Percentiles rank a stretch among this genome's conserved stretches.
These are phyloP conservation scores for Alternaria arbusti DNA, from an alignment of 2,329 filamentous ascomycete genomes.

Conservation along the genomic window DNA sequence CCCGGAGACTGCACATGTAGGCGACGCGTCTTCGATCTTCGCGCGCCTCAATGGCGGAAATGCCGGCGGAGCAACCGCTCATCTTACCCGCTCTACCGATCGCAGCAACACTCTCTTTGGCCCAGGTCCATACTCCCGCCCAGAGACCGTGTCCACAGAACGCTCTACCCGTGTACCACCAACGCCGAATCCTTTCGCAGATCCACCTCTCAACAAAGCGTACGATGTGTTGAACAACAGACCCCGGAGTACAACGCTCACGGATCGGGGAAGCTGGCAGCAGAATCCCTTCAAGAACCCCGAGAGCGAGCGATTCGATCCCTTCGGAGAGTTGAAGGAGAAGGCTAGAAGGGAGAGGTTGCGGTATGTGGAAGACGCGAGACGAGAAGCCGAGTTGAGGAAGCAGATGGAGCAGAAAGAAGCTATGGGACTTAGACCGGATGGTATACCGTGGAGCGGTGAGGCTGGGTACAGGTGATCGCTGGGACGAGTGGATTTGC, in stretches of 20 bases:
- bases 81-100: slow-evolving; percentile 32
- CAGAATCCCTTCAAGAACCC: slow-evolving; percentile 46
- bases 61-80: slow-evolving; percentile 7
- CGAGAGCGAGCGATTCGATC: slow-evolving; percentile 44
- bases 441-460: slow-evolving; percentile 10
- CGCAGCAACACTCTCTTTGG: slow-evolving; percentile 38
- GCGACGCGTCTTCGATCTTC: slow-evolving; percentile 14
- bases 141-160: slow-evolving; percentile 43
- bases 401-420: slow-evolving; percentile 31
- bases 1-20: slow-evolving; percentile 33
- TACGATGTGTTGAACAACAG: slow-evolving; percentile 44
- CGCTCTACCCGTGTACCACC: slow-evolving; percentile 15
- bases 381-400: slow-evolving; percentile 28
- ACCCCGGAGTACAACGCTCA: slow-evolving; percentile 42
- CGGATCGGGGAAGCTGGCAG: slow-evolving; percentile 43
- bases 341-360: slow-evolving; percentile 37
- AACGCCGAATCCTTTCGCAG: slow-evolving; percentile 45
- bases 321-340: slow-evolving; percentile 45
- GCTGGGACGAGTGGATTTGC: neutral
- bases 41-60: slow-evolving; percentile 8
- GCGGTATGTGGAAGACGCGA: slow-evolving; percentile 33
- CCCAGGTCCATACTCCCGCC: slow-evolving; percentile 32
- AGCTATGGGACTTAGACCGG: slow-evolving; percentile 33
- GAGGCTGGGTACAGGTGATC: slow-evolving; percentile 7
- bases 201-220: slow-evolving; percentile 45